Percentiles rank a stretch among this genome's conserved stretches.
Evolutionary conservation across 306 rosid species (phyloP).

Genomic region (Sicyos baderoa): DNA sequence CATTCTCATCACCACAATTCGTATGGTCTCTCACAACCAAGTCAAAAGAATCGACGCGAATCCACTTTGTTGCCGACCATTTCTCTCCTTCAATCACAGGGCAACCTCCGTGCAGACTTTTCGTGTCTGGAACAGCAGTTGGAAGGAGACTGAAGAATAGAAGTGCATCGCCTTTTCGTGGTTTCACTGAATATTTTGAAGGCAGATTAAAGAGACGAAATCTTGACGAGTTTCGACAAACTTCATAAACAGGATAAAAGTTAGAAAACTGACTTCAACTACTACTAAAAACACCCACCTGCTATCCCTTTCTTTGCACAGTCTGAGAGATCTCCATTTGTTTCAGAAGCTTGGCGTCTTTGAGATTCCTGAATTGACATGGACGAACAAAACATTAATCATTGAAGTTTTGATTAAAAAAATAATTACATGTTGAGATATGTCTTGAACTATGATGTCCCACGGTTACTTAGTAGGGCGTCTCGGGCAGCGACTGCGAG

Average conservation of each 20-base stretch:
- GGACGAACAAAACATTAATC: conserved; percentile 14
- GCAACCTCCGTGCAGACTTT: conserved; percentile 94
- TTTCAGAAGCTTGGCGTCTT: conserved; percentile 48
- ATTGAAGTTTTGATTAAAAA: conserved; percentile 20
- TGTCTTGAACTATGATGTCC: too few relatives aligned
- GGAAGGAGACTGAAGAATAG: conserved; percentile 88
- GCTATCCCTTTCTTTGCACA: conserved; percentile 91
- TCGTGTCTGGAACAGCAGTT: conserved; percentile 57
- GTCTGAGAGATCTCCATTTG: conserved; percentile 58
- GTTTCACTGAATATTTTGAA: conserved; percentile 54
- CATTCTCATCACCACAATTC: conserved; percentile 56
- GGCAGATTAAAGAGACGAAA: conserved; percentile 16
- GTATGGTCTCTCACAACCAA: conserved; percentile 41
- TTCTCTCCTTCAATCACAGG: conserved; percentile 97
- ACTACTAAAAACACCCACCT: conserved; percentile 37
- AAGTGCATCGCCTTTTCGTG: conserved; percentile 92
- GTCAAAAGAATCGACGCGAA: conserved; percentile 83
- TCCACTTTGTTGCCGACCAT: conserved; percentile 99
- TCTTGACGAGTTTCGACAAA: conserved; percentile 19
- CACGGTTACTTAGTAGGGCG: too few relatives aligned
- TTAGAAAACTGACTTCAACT: background rate
- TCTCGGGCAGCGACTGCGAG: too few relatives aligned
- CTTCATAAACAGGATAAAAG: background rate
- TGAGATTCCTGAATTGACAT: conserved; percentile 44
- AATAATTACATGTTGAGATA: too few relatives aligned